Evolutionary conservation across 305 asterid species (phyloP).

Genomic region (Fraxinus albicans): DNA sequence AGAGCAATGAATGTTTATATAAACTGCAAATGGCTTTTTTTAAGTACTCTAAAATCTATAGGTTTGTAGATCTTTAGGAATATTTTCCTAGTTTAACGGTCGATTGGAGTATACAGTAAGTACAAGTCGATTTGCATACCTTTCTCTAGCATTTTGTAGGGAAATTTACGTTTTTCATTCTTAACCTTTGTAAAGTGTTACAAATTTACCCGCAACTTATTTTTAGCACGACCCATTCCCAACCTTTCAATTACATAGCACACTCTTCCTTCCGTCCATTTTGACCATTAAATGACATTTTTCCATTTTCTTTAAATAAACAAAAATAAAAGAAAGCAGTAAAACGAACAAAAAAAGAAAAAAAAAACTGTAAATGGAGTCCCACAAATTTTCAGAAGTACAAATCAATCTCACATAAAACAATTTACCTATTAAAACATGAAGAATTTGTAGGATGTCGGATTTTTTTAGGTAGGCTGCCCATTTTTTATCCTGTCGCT

Average conservation of each 20-base stretch:
- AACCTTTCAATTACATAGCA: background rate
- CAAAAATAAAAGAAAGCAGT: too few species aligned
- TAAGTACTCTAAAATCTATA: too few species aligned
- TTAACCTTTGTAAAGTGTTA: background rate
- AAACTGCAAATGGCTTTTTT: too few species aligned
- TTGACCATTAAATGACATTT: background rate
- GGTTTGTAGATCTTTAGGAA: background rate
- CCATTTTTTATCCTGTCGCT: too few species aligned
- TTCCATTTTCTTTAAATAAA: background rate
- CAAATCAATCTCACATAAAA: background rate
- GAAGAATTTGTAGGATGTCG: too few species aligned
- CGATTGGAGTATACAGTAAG: background rate
- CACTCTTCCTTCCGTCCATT: background rate
- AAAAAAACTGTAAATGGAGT: background rate
- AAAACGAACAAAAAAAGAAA: too few species aligned
- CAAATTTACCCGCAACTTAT: background rate
- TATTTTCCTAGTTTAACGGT: background rate
- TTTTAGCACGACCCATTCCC: background rate
- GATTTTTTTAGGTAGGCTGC: too few species aligned
- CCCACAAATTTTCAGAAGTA: background rate
- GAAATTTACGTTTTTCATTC: background rate
- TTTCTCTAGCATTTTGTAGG: background rate
- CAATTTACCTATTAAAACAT: too few species aligned
- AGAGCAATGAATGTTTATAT: too few species aligned
- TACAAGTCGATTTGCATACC: background rate